phyloP scores from a whole-genome alignment of 2,329 filamentous ascomycete species.

The Thelonectria olida region DNA sequence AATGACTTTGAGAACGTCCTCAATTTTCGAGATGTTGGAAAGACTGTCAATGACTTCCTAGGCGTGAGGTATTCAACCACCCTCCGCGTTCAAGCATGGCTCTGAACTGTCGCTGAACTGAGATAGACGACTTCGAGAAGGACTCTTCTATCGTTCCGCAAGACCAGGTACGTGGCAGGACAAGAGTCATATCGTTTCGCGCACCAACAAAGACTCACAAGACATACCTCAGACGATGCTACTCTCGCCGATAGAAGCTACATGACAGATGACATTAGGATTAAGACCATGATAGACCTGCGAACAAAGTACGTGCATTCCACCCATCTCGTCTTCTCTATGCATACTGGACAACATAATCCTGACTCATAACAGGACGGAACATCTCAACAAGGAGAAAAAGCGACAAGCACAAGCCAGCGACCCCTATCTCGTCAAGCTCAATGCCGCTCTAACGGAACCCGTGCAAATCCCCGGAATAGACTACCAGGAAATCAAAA shows the following conservation, averaged over 20 bases:
- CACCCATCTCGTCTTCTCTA: conserved; percentile 16
- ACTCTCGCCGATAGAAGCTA: conserved; percentile 69
- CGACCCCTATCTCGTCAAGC: conserved; percentile 47
- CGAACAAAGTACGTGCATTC: conserved; percentile 80
- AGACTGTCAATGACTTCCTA: conserved; percentile 69
- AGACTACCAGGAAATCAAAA: conserved; percentile 72
- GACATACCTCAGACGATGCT: conserved; percentile 69
- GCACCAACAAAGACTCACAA: conserved; percentile 21
- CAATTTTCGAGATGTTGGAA: conserved; percentile 82
- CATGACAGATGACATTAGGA: conserved; percentile 67
- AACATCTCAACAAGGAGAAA: conserved; percentile 74
- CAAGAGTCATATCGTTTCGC: background rate
- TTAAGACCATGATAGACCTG: conserved; percentile 81
- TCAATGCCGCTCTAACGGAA: conserved; percentile 61
- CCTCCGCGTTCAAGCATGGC: background rate
- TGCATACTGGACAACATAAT: background rate
- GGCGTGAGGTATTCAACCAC: conserved; percentile 58
- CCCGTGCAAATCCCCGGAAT: conserved; percentile 71
- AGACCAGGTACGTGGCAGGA: conserved; percentile 58
- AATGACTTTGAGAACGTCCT: conserved; percentile 54
- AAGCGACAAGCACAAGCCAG: conserved; percentile 63
- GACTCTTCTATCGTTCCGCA: conserved; percentile 74
- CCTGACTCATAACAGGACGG: conserved; percentile 62
- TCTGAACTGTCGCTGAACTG: conserved; percentile 5
- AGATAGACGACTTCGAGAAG: conserved; percentile 63